Conservation (phyloP, 2,329 filamentous ascomycete genomes). For the Ascomycota sp. region DNA sequence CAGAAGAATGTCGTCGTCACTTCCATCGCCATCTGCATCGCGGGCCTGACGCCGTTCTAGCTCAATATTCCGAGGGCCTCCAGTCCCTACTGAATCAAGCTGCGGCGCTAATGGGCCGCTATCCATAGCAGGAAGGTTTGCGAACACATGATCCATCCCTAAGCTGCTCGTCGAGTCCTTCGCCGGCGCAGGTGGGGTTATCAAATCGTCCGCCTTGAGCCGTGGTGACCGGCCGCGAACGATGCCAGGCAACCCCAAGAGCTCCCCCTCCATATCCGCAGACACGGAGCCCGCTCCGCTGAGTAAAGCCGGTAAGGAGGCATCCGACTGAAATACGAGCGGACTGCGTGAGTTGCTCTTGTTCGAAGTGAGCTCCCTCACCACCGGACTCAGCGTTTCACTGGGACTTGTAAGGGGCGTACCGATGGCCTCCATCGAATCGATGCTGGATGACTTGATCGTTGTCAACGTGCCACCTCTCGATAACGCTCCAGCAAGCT, state of each 20-base stretch:
- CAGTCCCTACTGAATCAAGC: slow-evolving; percentile 4
- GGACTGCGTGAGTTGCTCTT: slow-evolving; percentile 24
- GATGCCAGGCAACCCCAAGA: slow-evolving; percentile 26
- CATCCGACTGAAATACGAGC: slow-evolving; percentile 36
- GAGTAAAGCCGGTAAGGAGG: slow-evolving; percentile 38
- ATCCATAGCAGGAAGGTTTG: slow-evolving; percentile 11
- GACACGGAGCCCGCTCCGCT: slow-evolving; percentile 43
- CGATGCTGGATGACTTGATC: slow-evolving; percentile 27
- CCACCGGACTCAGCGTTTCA: slow-evolving; percentile 26
- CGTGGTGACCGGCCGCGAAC: slow-evolving; percentile 19
- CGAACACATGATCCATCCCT: slow-evolving; percentile 20
- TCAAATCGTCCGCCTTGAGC: slow-evolving; percentile 28
- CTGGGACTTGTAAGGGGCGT: slow-evolving; percentile 33
- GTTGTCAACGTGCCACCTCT: slow-evolving; percentile 21
- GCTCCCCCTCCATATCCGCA: slow-evolving; percentile 37
- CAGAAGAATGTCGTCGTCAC: slow-evolving; percentile 30
- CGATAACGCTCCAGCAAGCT: slow-evolving; percentile 11
- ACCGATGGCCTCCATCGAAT: slow-evolving; percentile 23
- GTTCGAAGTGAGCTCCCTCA: slow-evolving; percentile 13
- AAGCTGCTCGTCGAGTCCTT: slow-evolving; percentile 26
- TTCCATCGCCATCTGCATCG: slow-evolving; percentile 26
- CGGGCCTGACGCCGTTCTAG: slow-evolving; percentile 10
- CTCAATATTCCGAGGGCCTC: background rate
- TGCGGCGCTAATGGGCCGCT: slow-evolving; percentile 12
- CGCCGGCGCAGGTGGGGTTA: slow-evolving; percentile 27